These are phyloP conservation scores for Spencermartinsiella europaea DNA, from an alignment of 805 yeast genomes.

Conservation along the genomic window DNA sequence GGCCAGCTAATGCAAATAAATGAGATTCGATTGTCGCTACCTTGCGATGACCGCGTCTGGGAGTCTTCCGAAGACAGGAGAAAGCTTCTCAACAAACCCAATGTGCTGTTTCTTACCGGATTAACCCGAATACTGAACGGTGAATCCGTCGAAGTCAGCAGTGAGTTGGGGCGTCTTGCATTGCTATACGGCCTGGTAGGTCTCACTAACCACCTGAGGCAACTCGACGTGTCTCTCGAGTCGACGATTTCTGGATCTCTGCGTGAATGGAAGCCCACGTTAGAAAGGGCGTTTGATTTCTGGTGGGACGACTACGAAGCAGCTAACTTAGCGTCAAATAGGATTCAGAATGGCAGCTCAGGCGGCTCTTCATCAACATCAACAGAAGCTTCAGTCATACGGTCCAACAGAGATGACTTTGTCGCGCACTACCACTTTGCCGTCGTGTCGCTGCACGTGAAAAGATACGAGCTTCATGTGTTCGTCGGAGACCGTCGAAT, in stretches of 20 bases:
- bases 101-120: constrained; percentile 46
- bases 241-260: constrained; percentile 27
- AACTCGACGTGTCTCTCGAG: constrained; percentile 52
- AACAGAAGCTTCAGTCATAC: constrained; percentile 9
- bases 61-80: constrained; percentile 28
- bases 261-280: constrained; percentile 60
- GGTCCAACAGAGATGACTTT: constrained; percentile 1
- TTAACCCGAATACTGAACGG: constrained; percentile 54
- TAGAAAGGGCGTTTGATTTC: constrained; percentile 62
- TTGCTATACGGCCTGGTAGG: constrained; percentile 62
- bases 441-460: constrained; percentile 60
- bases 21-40: constrained; percentile 55
- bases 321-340: too few relatives aligned
- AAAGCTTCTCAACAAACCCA: constrained; percentile 14
- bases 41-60: constrained; percentile 61
- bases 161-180: constrained; percentile 60
- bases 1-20: constrained; percentile 51
- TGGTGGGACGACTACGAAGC: constrained; percentile 42
- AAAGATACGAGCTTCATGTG: constrained; percentile 69
- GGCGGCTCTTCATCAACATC: constrained; percentile 1
- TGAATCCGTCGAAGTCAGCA: constrained; percentile 39
- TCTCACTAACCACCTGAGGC: constrained; percentile 65
- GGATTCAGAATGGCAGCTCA: too few relatives aligned
- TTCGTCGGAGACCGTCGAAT: constrained; percentile 77
- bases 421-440: constrained; percentile 50